Base-by-base conservation (phyloP, 192 early-diverging fungal genomes). In the Umbelopsis sp. region DNA sequence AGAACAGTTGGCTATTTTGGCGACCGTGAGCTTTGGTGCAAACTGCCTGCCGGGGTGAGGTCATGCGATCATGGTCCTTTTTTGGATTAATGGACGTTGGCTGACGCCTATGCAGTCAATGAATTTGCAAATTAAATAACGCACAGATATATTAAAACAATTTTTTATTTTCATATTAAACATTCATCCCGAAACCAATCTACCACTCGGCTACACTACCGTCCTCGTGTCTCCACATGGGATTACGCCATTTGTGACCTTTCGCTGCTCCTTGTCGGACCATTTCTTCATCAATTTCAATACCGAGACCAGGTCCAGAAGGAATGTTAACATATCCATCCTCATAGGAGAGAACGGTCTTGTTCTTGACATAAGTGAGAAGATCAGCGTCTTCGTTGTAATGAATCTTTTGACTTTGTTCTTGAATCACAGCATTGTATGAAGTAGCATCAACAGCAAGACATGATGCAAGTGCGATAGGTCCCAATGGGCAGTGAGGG, bases 161-260 rank as follows among this genome's bases (percentile, higher is more conserved):
- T n/a, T n/a, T 41, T 41, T 41, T 41, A 41, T 41, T 41, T 41
- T 41, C 37, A 41, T 41, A 41, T 41, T 41, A 41, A 41, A 41
- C 37, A 41, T 41, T 41, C 37, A 41, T 41, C 37, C 5, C 5
- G 5, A 15, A 33, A 16, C 16, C 9, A n/a, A 2, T 46, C 25
- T 66, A 66, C 65, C 65, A 66, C 65, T 66, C 65, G 1, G 68
- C 68, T 7, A 69, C 68, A 37, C 46, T 49, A n/a, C 68, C 48
- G 33, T 69, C 68, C n/a, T 47, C 49, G 49, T 69, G 68, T 69
- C 68, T 50, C 68, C 48, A 69, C 23, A 25, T 22, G 41, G 68
- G 68, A 30, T 69, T 69, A 15, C 68, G 46, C 46, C 22, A 69
- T 23, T 50, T 49, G 51, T 69, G 68, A 33, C 68, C 68, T 23